phyloP scores from a whole-genome alignment of 2,329 filamentous ascomycete genomes.

The Metarhizium robertsii region DNA sequence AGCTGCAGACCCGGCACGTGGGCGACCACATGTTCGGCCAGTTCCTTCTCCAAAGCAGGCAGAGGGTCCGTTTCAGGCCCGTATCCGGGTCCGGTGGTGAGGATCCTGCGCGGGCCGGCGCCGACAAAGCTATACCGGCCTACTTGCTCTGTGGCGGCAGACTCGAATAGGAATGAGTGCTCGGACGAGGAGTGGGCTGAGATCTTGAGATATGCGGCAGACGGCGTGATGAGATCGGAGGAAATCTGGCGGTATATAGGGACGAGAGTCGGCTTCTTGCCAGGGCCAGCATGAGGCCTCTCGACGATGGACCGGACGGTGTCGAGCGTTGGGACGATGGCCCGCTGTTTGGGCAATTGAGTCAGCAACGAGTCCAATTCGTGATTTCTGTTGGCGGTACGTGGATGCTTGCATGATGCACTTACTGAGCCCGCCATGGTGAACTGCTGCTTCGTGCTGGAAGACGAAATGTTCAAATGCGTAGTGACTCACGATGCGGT shows the following conservation, averaged over 20 bases:
- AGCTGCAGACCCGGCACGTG: conserved; percentile 74
- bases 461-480: neutral
- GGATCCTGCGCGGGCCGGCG: conserved; percentile 66
- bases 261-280: conserved; percentile 56
- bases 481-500: neutral
- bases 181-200: conserved; percentile 57
- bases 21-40: conserved; percentile 69
- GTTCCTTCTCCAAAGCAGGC: conserved; percentile 70
- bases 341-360: conserved; percentile 19
- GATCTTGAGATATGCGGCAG: conserved; percentile 90
- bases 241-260: conserved; percentile 78
- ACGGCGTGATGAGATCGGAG: conserved; percentile 88
- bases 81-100: conserved; percentile 82
- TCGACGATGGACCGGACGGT: conserved; percentile 34
- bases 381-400: neutral
- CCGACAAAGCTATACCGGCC: conserved; percentile 95
- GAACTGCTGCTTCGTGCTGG: neutral
- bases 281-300: conserved; percentile 19
- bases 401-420: neutral
- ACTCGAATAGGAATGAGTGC: conserved; percentile 92
- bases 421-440: conserved; percentile 22
- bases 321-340: conserved; percentile 36
- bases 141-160: conserved; percentile 86
- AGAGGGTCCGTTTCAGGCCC: conserved; percentile 78
- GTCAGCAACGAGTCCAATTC: conserved; percentile 4